These are phyloP conservation scores for Beauveria sp. DNA, from an alignment of 2,329 filamentous ascomycete genomes.

Conservation along the genomic window DNA sequence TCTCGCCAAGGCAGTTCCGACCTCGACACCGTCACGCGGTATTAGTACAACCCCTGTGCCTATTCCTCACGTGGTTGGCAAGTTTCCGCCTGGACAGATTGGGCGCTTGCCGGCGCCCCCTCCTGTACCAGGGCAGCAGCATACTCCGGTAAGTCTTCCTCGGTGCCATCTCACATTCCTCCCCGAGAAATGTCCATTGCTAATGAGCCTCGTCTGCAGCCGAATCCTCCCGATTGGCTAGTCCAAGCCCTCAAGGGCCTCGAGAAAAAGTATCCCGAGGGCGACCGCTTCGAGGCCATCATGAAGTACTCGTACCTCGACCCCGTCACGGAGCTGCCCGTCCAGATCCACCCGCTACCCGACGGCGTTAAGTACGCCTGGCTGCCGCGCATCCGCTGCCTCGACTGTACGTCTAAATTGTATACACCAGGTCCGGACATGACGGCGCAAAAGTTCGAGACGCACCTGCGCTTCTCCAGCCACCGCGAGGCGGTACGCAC, in stretches of 20 bases:
- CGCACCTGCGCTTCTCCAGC: slow-evolving; percentile 77
- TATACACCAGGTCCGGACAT: slow-evolving; percentile 85
- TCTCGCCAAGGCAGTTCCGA: slow-evolving; percentile 23
- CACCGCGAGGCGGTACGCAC: slow-evolving; percentile 63
- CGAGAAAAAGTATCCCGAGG: slow-evolving; percentile 60
- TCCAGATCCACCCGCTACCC: slow-evolving; percentile 49
- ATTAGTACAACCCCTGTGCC: slow-evolving; percentile 26
- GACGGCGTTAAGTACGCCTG: slow-evolving; percentile 70
- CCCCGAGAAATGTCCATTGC: background rate
- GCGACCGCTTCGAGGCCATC: slow-evolving; percentile 74
- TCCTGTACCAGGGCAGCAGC: slow-evolving; percentile 46
- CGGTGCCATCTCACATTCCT: no score
- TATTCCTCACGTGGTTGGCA: slow-evolving; percentile 19
- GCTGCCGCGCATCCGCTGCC: slow-evolving; percentile 81
- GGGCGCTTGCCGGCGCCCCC: slow-evolving; percentile 64
- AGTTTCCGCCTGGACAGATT: slow-evolving; percentile 45
- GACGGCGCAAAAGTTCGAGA: slow-evolving; percentile 84
- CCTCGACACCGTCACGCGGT: slow-evolving; percentile 30
- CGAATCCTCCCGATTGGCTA: slow-evolving; percentile 83
- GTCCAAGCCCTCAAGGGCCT: slow-evolving; percentile 64
- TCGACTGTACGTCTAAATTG: slow-evolving; percentile 86
- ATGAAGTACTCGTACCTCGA: slow-evolving; percentile 89
- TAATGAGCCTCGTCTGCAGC: slow-evolving; percentile 40
- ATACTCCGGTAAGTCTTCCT: slow-evolving; percentile 50
- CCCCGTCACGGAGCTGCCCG: slow-evolving; percentile 57